phyloP scores from a whole-genome alignment of 2,329 filamentous ascomycete genomes.

The Ceratocystis alfenasii region DNA sequence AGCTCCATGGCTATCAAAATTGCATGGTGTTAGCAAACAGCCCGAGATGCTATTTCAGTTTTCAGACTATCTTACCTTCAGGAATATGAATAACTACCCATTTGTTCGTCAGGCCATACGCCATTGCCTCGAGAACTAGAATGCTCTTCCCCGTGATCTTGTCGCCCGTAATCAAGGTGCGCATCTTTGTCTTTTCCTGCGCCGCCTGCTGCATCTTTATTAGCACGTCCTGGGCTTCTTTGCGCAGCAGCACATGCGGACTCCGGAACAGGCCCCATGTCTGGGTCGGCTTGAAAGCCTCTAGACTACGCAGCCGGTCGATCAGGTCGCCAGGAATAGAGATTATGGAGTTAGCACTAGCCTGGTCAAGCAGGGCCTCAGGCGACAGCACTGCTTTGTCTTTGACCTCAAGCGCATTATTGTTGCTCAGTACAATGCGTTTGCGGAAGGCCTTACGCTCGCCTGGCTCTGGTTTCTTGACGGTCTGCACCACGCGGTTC shows the following conservation, averaged over 20 bases:
- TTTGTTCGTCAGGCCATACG: conserved; percentile 65
- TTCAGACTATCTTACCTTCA: conserved; percentile 53
- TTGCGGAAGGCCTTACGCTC: conserved; percentile 82
- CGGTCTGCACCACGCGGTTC: conserved; percentile 31
- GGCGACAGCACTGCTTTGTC: conserved; percentile 51
- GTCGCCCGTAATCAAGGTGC: conserved; percentile 60
- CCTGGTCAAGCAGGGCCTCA: conserved; percentile 42
- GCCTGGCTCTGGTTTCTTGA: conserved; percentile 49
- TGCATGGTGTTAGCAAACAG: not conserved
- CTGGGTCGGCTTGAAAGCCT: conserved; percentile 86
- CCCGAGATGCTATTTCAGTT: not conserved
- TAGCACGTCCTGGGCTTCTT: conserved; percentile 65
- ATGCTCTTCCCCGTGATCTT: conserved; percentile 77
- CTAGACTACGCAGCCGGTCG: conserved; percentile 68
- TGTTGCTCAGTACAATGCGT: conserved; percentile 83
- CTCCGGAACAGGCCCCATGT: conserved; percentile 75
- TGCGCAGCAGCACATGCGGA: conserved; percentile 65
- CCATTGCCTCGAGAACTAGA: conserved; percentile 69
- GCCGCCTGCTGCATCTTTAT: conserved; percentile 44
- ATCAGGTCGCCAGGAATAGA: conserved; percentile 57
- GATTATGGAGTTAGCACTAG: conserved; percentile 53
- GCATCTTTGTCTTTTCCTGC: conserved; percentile 42
- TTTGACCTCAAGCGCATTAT: conserved; percentile 70
- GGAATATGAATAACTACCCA: conserved; percentile 87
- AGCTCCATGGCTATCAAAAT: conserved; percentile 57